phyloP scores from a whole-genome alignment of 345 rosid genomes.

The Geranium rotundifolium region DNA sequence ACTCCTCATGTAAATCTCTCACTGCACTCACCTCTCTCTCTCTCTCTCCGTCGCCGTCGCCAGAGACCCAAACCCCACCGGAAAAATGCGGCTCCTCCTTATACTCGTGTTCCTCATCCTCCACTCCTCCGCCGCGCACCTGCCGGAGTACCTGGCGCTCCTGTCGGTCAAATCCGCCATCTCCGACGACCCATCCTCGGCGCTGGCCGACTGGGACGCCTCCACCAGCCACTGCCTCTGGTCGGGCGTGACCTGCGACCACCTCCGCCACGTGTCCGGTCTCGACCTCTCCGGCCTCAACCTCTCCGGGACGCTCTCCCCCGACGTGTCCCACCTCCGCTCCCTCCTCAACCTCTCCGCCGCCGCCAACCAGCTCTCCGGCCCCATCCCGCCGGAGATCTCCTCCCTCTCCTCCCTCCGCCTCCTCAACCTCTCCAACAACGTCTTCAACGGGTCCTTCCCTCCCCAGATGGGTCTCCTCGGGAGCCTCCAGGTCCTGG shows the following conservation, averaged over 20 bases:
- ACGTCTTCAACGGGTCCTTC: slow-evolving; percentile 58
- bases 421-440: slow-evolving; percentile 61
- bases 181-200: slow-evolving; percentile 36
- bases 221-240: slow-evolving; percentile 46
- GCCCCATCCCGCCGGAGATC: slow-evolving; percentile 57
- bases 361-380: slow-evolving; percentile 47
- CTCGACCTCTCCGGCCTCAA: slow-evolving; percentile 53
- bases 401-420: slow-evolving; percentile 47
- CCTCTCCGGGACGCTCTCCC: slow-evolving; percentile 63
- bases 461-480: slow-evolving; percentile 45
- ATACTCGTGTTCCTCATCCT: slow-evolving; percentile 30
- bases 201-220: slow-evolving; percentile 59
- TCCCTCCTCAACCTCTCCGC: slow-evolving; percentile 50
- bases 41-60: slow-evolving; percentile 9
- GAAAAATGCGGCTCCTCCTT: slow-evolving; percentile 32
- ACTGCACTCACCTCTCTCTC: too few relatives aligned
- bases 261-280: slow-evolving; percentile 49
- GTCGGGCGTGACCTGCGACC: slow-evolving; percentile 59
- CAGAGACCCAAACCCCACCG: slow-evolving; percentile 5
- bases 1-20: slow-evolving; percentile 1
- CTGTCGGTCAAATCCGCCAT: slow-evolving; percentile 66
- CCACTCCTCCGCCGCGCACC: slow-evolving; percentile 20
- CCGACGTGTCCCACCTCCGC: slow-evolving; percentile 45
- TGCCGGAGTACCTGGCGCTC: slow-evolving; percentile 63
- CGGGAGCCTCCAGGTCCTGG: slow-evolving; percentile 50